Conservation (phyloP, 139 green algal genomes). For the Volvox reticuliferus region DNA sequence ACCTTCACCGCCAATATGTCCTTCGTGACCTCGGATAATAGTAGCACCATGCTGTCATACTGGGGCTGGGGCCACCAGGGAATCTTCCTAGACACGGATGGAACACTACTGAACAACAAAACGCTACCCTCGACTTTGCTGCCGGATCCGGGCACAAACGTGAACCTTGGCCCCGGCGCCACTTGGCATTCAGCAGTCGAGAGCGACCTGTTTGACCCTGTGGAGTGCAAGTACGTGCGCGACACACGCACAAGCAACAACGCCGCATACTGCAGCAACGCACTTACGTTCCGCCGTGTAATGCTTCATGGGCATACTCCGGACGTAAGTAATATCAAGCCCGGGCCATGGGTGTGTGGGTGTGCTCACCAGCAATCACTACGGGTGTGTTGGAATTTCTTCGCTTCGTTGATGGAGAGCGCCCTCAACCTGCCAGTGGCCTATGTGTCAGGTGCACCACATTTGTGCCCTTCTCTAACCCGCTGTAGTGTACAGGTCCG, state of each 20-base stretch:
- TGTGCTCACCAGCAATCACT: too few relatives aligned
- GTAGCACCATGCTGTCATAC: neutral
- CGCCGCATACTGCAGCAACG: constrained; percentile 43
- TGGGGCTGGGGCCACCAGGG: constrained; percentile 63
- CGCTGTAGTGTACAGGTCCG: too few relatives aligned
- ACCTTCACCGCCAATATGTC: constrained; percentile 50
- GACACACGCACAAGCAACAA: constrained; percentile 16
- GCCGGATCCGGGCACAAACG: neutral
- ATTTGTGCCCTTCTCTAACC: too few relatives aligned
- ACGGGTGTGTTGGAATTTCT: too few relatives aligned
- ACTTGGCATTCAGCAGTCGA: constrained; percentile 38
- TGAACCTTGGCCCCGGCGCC: neutral
- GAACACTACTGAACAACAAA: constrained; percentile 56
- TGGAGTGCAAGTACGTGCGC: constrained; percentile 43
- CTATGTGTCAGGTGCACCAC: too few relatives aligned
- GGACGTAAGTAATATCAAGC: neutral
- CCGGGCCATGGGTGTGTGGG: too few relatives aligned
- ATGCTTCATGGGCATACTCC: constrained; percentile 65
- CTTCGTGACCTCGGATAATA: constrained; percentile 39
- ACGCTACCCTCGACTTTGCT: constrained; percentile 18
- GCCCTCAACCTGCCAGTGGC: too few relatives aligned
- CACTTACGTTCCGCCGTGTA: constrained; percentile 50
- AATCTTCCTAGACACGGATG: constrained; percentile 67
- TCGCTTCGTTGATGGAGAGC: too few relatives aligned
- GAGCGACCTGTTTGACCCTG: constrained; percentile 32